Evolutionary conservation across 148 eudicot genomes (phyloP), one percentile per base, ranked within the genome.

Genomic region (Hydrangea macrophylla): DNA sequence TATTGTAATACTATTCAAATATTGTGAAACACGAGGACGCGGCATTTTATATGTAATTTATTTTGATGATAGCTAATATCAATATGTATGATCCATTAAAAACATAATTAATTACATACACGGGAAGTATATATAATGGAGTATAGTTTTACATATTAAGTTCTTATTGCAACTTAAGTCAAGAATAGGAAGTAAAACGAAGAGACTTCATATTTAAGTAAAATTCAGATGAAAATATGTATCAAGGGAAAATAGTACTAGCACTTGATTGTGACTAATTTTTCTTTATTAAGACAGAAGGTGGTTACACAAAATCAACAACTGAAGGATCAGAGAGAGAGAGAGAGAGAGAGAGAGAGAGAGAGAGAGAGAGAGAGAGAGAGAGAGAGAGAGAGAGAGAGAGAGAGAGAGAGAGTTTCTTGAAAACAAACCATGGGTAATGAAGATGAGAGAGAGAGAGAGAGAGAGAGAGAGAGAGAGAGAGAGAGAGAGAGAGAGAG

Each of bases 401-500:
- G 54, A 20, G 27, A 55, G 57, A 22, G 26, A 23, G 48, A 37
- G 30, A 66, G 31, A 7, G 15, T 1, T 8, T 36, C 26, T 6
- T 31, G 70, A 6, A 57, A 10, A 7, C 58, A 35, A 9, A 65
- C 74, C 72, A 58, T 40, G 66, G 69, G 67, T 50, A 71, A 58
- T 53, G 64, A 37, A 33, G 72, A 60, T 25, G 45, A 48, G 18
- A 24, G 24, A 1, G 22, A 51, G 20, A 8, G 22, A 18, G 20
- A 51, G 20, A 6, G 1, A 17, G 32, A 51, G 53, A 40, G 22
- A 39, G 58, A n/a, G n/a, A n/a, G n/a, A n/a, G n/a, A n/a, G n/a
- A n/a, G n/a, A n/a, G n/a, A 68, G 64, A 54, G 44, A 48, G 12
- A 58, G 30, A 40, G 26, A 28, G 55, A 53, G 54, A 20, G 27